Evolutionary conservation across 2,329 filamentous ascomycete species (phyloP), one percentile per base, ranked within the genome.

Genomic region (Exophiala oligosperma): DNA sequence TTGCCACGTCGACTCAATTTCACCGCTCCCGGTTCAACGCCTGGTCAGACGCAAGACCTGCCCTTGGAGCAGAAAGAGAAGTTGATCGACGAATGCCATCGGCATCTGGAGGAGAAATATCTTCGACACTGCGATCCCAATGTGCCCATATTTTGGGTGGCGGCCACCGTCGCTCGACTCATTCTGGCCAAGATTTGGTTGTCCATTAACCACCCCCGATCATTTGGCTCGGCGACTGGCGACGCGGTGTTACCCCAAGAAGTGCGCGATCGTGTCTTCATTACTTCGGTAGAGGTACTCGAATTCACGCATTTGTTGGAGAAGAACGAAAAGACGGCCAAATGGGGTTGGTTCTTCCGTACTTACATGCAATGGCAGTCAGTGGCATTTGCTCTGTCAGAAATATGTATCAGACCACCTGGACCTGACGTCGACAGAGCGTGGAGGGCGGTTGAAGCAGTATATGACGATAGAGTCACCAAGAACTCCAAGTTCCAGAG

Each of bases 141-240:
- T 17, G 71, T 82, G 47, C 78, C 82, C 23, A 74, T 90, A 1
- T 85, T 85, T 62, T 90, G 87, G 86, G 82, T 89, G 26, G 83
- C 83, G 6, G 85, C 84, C 3, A 88, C 88, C 28, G 79, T 90
- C 24, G 81, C 84, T 2, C 83, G 88, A 8, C 78, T 93, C 32
- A 85, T 92, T 61, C 83, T 92, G 74, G 86, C 86, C 52, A 93
- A 92, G 73, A 85, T 92, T 77, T 90, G 87, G 76, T 79, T 94
- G 37, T 81, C 92, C 59, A 81, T 91, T 2, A 89, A 93, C 67
- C 86, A 93, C 65, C 89, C 89, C 0, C 81, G 88, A 67, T 56
- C 63, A 4, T 59, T 56, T 21, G 82, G 85, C 52, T 79, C 81
- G 35, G 81, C 71, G 38, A 63, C 84, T 26, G 78, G 80, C 8